These are phyloP conservation scores for Talaromyces atroroseus DNA, from an alignment of 2,329 filamentous ascomycete species.

Conservation along the genomic window DNA sequence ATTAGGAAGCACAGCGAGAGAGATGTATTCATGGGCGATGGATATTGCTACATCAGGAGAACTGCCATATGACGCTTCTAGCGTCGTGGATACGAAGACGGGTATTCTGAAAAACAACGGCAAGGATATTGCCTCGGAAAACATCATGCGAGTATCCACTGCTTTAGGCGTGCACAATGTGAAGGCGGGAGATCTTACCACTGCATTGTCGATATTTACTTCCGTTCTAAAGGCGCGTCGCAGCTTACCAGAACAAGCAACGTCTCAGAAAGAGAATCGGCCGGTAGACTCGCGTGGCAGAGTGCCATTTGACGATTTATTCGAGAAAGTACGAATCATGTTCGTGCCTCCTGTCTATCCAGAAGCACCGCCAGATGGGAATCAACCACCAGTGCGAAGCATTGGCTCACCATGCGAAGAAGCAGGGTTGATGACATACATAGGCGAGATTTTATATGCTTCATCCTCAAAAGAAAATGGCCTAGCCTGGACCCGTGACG, in stretches of 20 bases:
- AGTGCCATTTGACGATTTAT: conserved; percentile 28
- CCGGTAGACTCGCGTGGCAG: background rate
- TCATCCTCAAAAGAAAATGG: conserved; percentile 63
- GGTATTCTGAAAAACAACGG: conserved; percentile 59
- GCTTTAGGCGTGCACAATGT: conserved; percentile 75
- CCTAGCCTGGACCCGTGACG: conserved; percentile 83
- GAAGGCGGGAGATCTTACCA: conserved; percentile 57
- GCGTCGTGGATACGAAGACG: conserved; percentile 57
- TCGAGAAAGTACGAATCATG: conserved; percentile 38
- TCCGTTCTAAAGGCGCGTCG: conserved; percentile 77
- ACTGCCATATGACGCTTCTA: conserved; percentile 39
- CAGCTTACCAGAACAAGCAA: conserved; percentile 43
- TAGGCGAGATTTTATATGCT: conserved; percentile 87
- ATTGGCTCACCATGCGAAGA: conserved; percentile 70
- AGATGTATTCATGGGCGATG: conserved; percentile 70
- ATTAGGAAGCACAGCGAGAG: conserved; percentile 57
- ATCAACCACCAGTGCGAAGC: conserved; percentile 60
- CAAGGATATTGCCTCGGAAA: conserved; percentile 56
- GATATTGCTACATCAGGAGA: conserved; percentile 63
- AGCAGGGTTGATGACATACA: conserved; percentile 78
- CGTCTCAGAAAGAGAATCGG: background rate
- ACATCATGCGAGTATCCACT: conserved; percentile 69
- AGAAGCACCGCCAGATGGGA: conserved; percentile 63
- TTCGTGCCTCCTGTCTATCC: conserved; percentile 61
- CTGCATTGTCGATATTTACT: conserved; percentile 76